phyloP scores from a whole-genome alignment of 75 land plant species.

The Cupressus sempervirens region DNA sequence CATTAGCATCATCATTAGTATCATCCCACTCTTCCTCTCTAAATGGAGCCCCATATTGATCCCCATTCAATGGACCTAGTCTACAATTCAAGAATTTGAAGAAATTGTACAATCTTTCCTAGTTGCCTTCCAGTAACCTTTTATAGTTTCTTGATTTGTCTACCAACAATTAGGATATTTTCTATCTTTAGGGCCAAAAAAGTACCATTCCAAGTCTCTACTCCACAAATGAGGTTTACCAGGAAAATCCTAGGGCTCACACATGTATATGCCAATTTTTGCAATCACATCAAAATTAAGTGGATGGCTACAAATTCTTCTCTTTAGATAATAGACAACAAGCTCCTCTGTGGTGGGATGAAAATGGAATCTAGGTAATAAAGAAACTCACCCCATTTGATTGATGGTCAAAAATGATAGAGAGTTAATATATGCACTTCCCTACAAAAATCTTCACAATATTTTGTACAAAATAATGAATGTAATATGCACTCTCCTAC shows the following conservation, averaged over 20 bases:
- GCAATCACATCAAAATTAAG: constrained; percentile 24
- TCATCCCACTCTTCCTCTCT: constrained; percentile 46
- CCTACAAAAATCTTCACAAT: no score
- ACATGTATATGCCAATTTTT: constrained; percentile 42
- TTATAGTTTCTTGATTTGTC: constrained; percentile 20
- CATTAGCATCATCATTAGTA: constrained; percentile 2
- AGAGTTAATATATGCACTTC: no score
- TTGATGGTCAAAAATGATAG: no score
- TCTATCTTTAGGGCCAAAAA: constrained; percentile 11
- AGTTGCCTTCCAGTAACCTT: constrained; percentile 38
- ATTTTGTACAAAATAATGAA: no score
- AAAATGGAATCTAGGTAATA: constrained; percentile 41
- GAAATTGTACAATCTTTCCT: no score
- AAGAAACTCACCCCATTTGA: no score
- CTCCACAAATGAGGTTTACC: constrained; percentile 21
- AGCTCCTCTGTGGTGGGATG: constrained; percentile 50
- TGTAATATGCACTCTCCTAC: no score
- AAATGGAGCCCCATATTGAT: no score
- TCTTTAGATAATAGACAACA: constrained; percentile 30
- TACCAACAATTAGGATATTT: constrained; percentile 20
- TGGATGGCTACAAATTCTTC: constrained; percentile 19
- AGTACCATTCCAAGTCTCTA: constrained; percentile 16
- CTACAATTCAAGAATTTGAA: no score
- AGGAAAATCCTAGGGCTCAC: constrained; percentile 45
- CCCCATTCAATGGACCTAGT: no score